These are phyloP conservation scores for Hypomontagnella submonticulosa DNA, from an alignment of 495 filamentous ascomycete species.

Conservation along the genomic window DNA sequence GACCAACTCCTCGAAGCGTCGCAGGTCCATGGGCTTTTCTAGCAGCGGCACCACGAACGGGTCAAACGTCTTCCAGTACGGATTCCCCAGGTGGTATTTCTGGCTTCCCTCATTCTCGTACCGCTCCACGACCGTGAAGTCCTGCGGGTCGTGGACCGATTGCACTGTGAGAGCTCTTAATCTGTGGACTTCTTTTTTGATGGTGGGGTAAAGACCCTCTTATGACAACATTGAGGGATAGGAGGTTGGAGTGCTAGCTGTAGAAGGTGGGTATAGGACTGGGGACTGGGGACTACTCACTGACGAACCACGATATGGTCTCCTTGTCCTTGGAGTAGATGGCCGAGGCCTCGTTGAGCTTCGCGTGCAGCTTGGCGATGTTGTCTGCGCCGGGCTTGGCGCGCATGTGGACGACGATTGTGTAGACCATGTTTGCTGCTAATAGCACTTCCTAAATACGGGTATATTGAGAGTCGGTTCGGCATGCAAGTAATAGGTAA, in stretches of 20 bases:
- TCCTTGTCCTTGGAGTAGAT: constrained; percentile 75
- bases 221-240: too few species aligned
- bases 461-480: background rate
- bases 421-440: constrained; percentile 63
- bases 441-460: background rate
- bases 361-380: constrained; percentile 71
- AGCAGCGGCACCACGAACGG: constrained; percentile 72
- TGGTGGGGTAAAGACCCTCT: too few species aligned
- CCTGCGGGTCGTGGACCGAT: constrained; percentile 68
- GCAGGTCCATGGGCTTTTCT: constrained; percentile 71
- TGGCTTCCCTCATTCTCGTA: constrained; percentile 69
- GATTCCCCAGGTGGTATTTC: constrained; percentile 72
- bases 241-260: too few species aligned
- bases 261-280: too few species aligned
- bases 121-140: constrained; percentile 76
- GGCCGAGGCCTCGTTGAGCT: constrained; percentile 72
- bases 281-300: constrained; percentile 20
- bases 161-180: constrained; percentile 57
- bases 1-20: constrained; percentile 69
- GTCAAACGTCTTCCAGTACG: constrained; percentile 78
- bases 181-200: too few species aligned
- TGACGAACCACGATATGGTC: constrained; percentile 72
- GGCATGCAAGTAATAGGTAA: background rate
- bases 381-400: constrained; percentile 69
- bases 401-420: constrained; percentile 69